Conservation (phyloP, 169 alveolate species). For the Plasmodium inui region DNA sequence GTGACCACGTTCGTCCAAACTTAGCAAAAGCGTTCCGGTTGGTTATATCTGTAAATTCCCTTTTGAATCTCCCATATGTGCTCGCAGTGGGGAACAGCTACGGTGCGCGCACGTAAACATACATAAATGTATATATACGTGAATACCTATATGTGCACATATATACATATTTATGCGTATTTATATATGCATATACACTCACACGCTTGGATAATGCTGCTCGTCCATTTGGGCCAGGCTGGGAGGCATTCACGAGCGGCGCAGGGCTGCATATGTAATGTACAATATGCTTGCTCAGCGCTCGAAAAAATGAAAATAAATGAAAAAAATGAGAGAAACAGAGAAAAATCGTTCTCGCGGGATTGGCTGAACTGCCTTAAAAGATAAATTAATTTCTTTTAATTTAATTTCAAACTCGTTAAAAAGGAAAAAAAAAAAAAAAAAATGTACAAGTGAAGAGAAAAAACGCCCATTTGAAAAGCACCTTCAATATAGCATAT, state of each 20-base stretch:
- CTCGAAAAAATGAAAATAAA: background rate
- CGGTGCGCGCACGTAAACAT: background rate
- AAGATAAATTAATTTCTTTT: background rate
- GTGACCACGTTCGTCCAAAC: background rate
- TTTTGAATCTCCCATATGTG: background rate
- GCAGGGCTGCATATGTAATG: background rate
- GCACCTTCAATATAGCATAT: background rate
- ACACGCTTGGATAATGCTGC: background rate
- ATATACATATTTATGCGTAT: no score
- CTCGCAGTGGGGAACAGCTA: background rate
- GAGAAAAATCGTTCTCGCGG: background rate
- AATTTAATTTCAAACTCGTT: background rate
- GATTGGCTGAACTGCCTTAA: background rate
- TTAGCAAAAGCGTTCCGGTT: background rate
- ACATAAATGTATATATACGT: no score
- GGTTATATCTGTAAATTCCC: background rate
- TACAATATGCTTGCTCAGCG: background rate
- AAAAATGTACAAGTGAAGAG: background rate
- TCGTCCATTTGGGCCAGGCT: background rate
- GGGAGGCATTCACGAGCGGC: background rate
- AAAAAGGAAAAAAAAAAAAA: background rate
- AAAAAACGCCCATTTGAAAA: background rate
- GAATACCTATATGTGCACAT: no score
- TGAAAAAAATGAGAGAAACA: background rate
- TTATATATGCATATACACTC: background rate